These are phyloP conservation scores for Prunus campanulata DNA, from an alignment of 306 rosid genomes.

Conservation along the genomic window DNA sequence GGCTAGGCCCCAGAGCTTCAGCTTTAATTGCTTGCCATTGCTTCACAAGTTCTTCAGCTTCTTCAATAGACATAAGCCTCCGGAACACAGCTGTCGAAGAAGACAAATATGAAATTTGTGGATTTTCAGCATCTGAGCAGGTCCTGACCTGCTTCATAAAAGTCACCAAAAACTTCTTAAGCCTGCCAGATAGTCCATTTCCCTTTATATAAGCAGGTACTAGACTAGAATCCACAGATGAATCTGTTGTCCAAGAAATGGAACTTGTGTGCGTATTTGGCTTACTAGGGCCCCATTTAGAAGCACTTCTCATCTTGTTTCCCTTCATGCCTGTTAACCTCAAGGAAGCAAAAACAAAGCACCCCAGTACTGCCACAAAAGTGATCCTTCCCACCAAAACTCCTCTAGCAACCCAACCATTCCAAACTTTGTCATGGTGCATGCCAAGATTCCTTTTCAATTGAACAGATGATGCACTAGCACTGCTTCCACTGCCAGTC, in stretches of 20 bases:
- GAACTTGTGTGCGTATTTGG: slow-evolving; percentile 30
- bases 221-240: slow-evolving; percentile 43
- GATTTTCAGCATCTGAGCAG: slow-evolving; percentile 40
- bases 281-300: slow-evolving; percentile 39
- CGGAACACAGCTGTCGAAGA: slow-evolving; percentile 34
- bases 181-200: slow-evolving; percentile 40
- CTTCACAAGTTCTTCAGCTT: slow-evolving; percentile 88
- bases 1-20: slow-evolving; percentile 90
- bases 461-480: slow-evolving; percentile 53
- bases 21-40: slow-evolving; percentile 91
- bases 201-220: slow-evolving; percentile 55
- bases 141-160: slow-evolving; percentile 39
- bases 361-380: slow-evolving; percentile 56
- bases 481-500: slow-evolving; percentile 39
- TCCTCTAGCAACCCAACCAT: slow-evolving; percentile 38
- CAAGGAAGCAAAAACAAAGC: slow-evolving; percentile 61
- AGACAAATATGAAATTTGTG: slow-evolving; percentile 30
- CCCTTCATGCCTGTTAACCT: slow-evolving; percentile 54
- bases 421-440: slow-evolving; percentile 55
- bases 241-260: slow-evolving; percentile 41
- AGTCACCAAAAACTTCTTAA: slow-evolving; percentile 47
- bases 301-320: slow-evolving; percentile 39
- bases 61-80: slow-evolving; percentile 71
- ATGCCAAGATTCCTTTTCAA: slow-evolving; percentile 69
- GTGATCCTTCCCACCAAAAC: slow-evolving; percentile 47